phyloP scores from a whole-genome alignment of 164 flowering plant species.

The Vitis cinerea region DNA sequence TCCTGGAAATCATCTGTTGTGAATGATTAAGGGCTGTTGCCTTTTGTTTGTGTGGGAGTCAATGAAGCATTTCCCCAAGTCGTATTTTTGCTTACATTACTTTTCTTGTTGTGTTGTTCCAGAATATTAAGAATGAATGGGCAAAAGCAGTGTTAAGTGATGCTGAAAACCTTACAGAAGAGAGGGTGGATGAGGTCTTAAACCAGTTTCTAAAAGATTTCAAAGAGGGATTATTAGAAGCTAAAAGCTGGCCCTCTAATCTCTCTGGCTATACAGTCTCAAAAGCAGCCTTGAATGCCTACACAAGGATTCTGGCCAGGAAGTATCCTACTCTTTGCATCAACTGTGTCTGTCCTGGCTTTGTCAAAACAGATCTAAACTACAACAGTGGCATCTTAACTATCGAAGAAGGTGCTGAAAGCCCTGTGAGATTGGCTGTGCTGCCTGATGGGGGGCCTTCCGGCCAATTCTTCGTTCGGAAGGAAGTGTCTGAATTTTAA shows the following conservation, averaged over 20 bases:
- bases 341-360: slow-evolving; percentile 46
- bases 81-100: too few species aligned
- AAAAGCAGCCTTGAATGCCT: slow-evolving; percentile 47
- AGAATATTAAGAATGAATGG: slow-evolving; percentile 32
- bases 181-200: slow-evolving; percentile 35
- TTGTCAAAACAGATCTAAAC: slow-evolving; percentile 38
- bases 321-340: slow-evolving; percentile 31
- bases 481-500: slow-evolving; percentile 6
- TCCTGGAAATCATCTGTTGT: too few species aligned
- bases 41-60: too few species aligned
- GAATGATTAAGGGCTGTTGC: too few species aligned
- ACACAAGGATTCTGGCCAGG: slow-evolving; percentile 45
- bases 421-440: slow-evolving; percentile 39
- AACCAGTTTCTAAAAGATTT: slow-evolving; percentile 30
- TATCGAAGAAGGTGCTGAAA: slow-evolving; percentile 44
- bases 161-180: slow-evolving; percentile 32
- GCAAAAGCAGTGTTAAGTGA: slow-evolving; percentile 26
- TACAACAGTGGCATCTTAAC: slow-evolving; percentile 23
- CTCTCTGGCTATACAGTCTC: slow-evolving; percentile 32
- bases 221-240: slow-evolving; percentile 23
- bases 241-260: slow-evolving; percentile 35
- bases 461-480: slow-evolving; percentile 37
- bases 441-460: slow-evolving; percentile 39
- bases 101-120: slow-evolving; percentile 4
- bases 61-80: too few species aligned